Percentiles rank a stretch among this genome's conserved stretches.
Evolutionary conservation across 164 flowering plant genomes (phyloP).

Genomic region (Chimonanthus praecox): DNA sequence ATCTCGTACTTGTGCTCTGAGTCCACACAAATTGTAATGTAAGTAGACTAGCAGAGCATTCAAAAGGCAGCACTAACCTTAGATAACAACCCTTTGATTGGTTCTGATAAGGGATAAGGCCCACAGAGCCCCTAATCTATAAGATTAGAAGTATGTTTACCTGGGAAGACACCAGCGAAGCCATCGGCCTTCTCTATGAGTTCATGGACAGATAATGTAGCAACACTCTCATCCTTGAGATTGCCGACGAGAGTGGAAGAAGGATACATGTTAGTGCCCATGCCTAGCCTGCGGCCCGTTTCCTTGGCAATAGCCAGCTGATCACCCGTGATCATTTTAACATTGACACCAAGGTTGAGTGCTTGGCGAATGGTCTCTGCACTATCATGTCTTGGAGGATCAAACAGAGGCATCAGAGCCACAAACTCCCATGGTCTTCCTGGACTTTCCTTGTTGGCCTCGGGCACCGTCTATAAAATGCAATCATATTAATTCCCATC

Average conservation of each 20-base stretch:
- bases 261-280: slow-evolving; percentile 98
- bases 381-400: slow-evolving; percentile 91
- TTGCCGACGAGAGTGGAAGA: slow-evolving; percentile 78
- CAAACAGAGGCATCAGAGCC: slow-evolving; percentile 82
- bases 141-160: slow-evolving; percentile 25
- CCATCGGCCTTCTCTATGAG: slow-evolving; percentile 92
- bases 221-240: slow-evolving; percentile 56
- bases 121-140: neutral
- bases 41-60: neutral
- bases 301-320: slow-evolving; percentile 93
- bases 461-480: slow-evolving; percentile 42
- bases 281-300: slow-evolving; percentile 89
- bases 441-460: slow-evolving; percentile 70
- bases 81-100: neutral
- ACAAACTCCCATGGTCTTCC: slow-evolving; percentile 87
- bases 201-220: slow-evolving; percentile 65
- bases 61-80: neutral
- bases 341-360: slow-evolving; percentile 80
- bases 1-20: slow-evolving; percentile 86
- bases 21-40: neutral
- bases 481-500: neutral
- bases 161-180: slow-evolving; percentile 94
- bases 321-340: slow-evolving; percentile 95
- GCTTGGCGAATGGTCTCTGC: slow-evolving; percentile 94
- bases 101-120: too few relatives aligned